A percentile compares a stretch with the other conserved stretches of the same genome.
Conservation (phyloP, 495 filamentous ascomycete species). For the Xylaria scruposa region DNA sequence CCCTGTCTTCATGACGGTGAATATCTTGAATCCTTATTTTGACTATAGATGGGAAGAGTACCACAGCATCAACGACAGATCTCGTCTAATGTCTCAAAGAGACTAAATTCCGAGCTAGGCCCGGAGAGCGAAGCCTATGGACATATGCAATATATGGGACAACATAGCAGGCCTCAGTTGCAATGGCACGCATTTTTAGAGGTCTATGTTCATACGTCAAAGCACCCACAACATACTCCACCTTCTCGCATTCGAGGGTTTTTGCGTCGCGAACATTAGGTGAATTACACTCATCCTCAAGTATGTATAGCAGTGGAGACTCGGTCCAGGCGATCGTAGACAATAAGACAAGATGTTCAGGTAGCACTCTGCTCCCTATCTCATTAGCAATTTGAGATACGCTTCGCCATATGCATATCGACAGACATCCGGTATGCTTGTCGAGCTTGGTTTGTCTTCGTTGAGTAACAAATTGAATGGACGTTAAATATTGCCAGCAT, state of each 20-base stretch:
- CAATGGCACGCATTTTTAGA: not conserved
- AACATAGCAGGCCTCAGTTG: not conserved
- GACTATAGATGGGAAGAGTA: not conserved
- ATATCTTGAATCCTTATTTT: not conserved
- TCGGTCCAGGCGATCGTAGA: too few relatives aligned
- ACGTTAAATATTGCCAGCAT: conserved; percentile 35
- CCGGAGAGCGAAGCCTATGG: not conserved
- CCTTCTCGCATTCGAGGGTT: too few relatives aligned
- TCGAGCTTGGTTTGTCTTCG: not conserved
- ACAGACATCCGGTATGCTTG: not conserved
- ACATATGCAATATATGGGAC: not conserved
- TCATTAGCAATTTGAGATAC: not conserved
- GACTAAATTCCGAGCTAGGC: not conserved
- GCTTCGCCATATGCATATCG: not conserved
- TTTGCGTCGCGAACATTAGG: not conserved
- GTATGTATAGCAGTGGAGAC: not conserved
- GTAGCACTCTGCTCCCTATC: not conserved
- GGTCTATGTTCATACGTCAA: not conserved
- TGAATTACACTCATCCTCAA: not conserved
- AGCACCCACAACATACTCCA: not conserved
- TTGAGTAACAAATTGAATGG: too few relatives aligned
- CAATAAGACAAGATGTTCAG: not conserved
- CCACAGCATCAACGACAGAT: not conserved
- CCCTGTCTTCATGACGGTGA: not conserved
- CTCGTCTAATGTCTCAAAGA: not conserved